These are phyloP conservation scores for Acidomyces sp. DNA, from an alignment of 495 filamentous ascomycete species.

Conservation along the genomic window DNA sequence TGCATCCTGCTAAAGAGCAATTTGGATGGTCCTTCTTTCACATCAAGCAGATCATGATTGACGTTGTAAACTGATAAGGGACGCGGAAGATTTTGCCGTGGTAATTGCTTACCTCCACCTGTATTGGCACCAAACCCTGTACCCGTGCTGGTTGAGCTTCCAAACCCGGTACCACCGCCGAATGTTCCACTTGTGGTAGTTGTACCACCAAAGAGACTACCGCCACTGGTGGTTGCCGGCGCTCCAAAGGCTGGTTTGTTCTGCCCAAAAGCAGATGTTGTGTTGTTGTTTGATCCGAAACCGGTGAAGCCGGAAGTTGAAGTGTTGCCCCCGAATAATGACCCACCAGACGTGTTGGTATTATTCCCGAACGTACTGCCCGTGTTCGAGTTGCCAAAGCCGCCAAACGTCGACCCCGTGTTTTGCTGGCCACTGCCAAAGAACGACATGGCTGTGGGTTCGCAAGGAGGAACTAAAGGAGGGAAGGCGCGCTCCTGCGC, in stretches of 20 bases:
- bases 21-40: background rate
- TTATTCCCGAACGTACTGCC: constrained; percentile 40
- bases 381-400: constrained; percentile 36
- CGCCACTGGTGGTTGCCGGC: constrained; percentile 27
- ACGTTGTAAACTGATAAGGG: constrained; percentile 6
- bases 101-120: constrained; percentile 26
- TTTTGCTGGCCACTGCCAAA: constrained; percentile 27
- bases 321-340: constrained; percentile 16
- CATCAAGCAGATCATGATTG: constrained; percentile 20
- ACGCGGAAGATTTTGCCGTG: constrained; percentile 22
- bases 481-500: constrained; percentile 20
- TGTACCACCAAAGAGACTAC: constrained; percentile 38
- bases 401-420: constrained; percentile 35
- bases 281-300: constrained; percentile 23
- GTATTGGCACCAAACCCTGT: constrained; percentile 38
- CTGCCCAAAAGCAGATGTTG: constrained; percentile 21
- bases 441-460: constrained; percentile 32
- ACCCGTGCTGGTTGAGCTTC: background rate
- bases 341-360: constrained; percentile 30
- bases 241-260: constrained; percentile 20
- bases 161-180: constrained; percentile 27
- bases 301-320: constrained; percentile 16
- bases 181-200: constrained; percentile 31
- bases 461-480: constrained; percentile 22
- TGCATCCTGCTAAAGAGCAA: constrained; percentile 17